Percentiles rank a stretch among this genome's conserved stretches.
Evolutionary conservation across 441 rosid species (phyloP).

Genomic region (Eutrema salsugineum): DNA sequence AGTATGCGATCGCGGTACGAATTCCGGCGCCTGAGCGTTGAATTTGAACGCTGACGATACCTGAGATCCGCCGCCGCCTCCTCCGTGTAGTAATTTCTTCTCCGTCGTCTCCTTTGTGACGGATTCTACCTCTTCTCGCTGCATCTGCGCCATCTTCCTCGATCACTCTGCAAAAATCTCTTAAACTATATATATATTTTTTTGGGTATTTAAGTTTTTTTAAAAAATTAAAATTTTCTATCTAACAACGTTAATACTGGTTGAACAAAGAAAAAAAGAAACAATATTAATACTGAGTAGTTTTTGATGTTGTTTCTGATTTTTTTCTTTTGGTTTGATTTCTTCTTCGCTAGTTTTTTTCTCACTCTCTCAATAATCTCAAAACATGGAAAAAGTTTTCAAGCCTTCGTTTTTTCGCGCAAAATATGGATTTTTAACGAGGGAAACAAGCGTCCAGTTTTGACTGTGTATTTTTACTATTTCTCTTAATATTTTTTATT

Average conservation of each 20-base stretch:
- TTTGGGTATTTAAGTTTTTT: background rate
- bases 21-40: constrained; percentile 90
- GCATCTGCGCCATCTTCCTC: constrained; percentile 56
- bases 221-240: background rate
- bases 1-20: constrained; percentile 65
- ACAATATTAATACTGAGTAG: constrained; percentile 1
- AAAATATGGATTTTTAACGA: constrained; percentile 33
- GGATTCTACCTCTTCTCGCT: constrained; percentile 37
- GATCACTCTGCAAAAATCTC: constrained; percentile 9
- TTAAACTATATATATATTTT: background rate
- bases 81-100: constrained; percentile 18
- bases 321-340: constrained; percentile 22
- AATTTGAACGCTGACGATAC: constrained; percentile 52
- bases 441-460: constrained; percentile 18
- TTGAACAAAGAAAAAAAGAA: background rate
- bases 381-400: constrained; percentile 49
- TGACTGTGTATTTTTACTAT: constrained; percentile 20
- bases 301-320: constrained; percentile 19
- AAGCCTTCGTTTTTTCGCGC: constrained; percentile 63
- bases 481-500: background rate
- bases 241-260: background rate
- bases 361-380: constrained; percentile 42
- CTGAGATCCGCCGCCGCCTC: constrained; percentile 22
- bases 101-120: constrained; percentile 27
- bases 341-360: constrained; percentile 17